A percentile compares a stretch with the other conserved stretches of the same genome.
phyloP scores from a whole-genome alignment of 495 filamentous ascomycete genomes.

The Oleoguttula mirabilis region DNA sequence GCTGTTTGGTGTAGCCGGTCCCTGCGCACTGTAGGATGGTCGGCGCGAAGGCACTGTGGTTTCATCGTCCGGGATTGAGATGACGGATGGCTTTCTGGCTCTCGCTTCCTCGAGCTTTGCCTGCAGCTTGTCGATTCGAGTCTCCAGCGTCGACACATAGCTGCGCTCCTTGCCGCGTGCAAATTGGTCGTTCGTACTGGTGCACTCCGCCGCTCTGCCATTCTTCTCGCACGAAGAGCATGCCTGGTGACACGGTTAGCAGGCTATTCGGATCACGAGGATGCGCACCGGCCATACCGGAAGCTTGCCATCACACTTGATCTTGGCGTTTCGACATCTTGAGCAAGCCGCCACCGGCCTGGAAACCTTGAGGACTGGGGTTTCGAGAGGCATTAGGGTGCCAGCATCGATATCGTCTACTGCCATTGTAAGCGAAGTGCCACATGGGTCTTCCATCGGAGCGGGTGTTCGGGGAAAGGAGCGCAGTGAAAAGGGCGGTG shows the following conservation, averaged over 20 bases:
- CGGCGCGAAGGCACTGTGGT: conserved; percentile 22
- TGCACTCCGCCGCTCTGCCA: conserved; percentile 68
- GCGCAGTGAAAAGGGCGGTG: too few species aligned
- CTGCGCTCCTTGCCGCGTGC: conserved; percentile 87
- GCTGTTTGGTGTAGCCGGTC: too few species aligned
- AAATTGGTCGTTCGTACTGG: conserved; percentile 89
- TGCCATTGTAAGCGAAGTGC: conserved; percentile 11
- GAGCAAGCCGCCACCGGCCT: conserved; percentile 87
- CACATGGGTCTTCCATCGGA: too few species aligned
- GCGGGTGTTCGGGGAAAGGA: too few species aligned
- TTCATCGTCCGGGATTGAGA: conserved; percentile 26
- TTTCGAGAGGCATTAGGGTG: conserved; percentile 40
- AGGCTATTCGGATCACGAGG: too few species aligned
- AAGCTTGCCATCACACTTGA: conserved; percentile 91
- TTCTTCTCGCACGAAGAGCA: conserved; percentile 87
- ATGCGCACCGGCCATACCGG: too few species aligned
- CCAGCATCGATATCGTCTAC: conserved; percentile 12
- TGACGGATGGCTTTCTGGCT: conserved; percentile 37
- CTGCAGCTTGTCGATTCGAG: conserved; percentile 75
- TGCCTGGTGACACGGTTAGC: too few species aligned
- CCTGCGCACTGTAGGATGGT: conserved; percentile 12
- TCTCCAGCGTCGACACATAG: conserved; percentile 86
- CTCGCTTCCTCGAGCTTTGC: conserved; percentile 52
- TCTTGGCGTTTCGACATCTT: conserved; percentile 82
- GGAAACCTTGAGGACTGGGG: conserved; percentile 75